A percentile compares a stretch with the other conserved stretches of the same genome.
phyloP scores from a whole-genome alignment of 306 rosid genomes.

The Canavalia ensiformis region DNA sequence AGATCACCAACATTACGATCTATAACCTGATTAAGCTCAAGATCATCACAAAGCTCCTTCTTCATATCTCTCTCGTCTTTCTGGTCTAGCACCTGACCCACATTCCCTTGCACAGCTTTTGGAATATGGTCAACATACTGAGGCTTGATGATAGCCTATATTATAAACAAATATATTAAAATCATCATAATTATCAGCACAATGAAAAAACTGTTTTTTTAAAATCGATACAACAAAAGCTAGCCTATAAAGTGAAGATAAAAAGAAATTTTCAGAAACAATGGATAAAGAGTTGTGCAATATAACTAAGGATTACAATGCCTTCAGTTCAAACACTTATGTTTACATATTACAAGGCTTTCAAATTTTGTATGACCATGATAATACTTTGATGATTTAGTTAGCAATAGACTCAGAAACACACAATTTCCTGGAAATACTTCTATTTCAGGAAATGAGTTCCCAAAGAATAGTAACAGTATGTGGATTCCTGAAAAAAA shows the following conservation, averaged over 20 bases:
- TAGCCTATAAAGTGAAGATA: neutral
- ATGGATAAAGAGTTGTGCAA: neutral
- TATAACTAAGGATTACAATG: constrained; percentile 27
- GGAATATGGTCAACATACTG: constrained; percentile 99
- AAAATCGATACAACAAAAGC: neutral
- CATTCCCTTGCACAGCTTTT: constrained; percentile 98
- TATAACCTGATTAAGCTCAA: constrained; percentile 92
- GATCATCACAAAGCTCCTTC: constrained; percentile 77
- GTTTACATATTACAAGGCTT: constrained; percentile 20
- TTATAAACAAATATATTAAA: constrained; percentile 18
- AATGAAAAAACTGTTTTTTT: neutral
- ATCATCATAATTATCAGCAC: neutral
- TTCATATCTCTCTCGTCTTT: constrained; percentile 87
- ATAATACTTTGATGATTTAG: neutral
- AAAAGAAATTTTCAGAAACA: neutral
- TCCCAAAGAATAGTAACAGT: neutral
- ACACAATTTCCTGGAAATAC: neutral
- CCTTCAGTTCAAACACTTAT: neutral
- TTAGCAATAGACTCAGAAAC: neutral
- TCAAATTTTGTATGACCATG: neutral
- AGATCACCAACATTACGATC: constrained; percentile 97
- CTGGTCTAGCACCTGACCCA: constrained; percentile 89
- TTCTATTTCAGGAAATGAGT: constrained; percentile 5
- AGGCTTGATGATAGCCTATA: constrained; percentile 94
- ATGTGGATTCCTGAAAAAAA: neutral